Evolutionary conservation across 2,329 filamentous ascomycete genomes (phyloP).

Genomic region (Epichloe baconii): DNA sequence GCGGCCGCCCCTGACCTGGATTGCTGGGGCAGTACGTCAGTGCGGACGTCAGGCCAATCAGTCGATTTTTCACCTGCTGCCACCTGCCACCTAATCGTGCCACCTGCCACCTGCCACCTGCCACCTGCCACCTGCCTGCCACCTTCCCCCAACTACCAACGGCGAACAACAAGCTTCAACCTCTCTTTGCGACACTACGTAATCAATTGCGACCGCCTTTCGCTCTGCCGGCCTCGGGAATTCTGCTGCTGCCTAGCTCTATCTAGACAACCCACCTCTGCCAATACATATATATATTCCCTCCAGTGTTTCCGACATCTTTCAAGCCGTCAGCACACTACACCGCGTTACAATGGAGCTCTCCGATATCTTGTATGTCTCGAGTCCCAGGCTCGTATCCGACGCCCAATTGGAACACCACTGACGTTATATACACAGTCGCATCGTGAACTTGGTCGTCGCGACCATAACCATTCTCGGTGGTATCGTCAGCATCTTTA

Average conservation of each 20-base stretch:
- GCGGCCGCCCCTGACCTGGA: neutral
- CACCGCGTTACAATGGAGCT: conserved; percentile 57
- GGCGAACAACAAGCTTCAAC: neutral
- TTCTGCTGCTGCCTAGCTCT: conserved; percentile 4
- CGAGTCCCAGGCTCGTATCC: neutral
- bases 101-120: no score
- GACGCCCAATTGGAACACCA: conserved; percentile 6
- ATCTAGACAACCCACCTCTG: neutral
- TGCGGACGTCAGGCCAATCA: conserved; percentile 1
- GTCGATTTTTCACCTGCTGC: conserved; percentile 2
- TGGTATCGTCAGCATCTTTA: conserved; percentile 62
- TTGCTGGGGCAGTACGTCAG: conserved; percentile 2
- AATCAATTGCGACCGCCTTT: conserved; percentile 2
- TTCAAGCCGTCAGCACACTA: neutral
- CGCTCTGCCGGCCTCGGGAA: neutral
- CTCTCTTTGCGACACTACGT: conserved; percentile 3
- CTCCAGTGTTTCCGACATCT: neutral
- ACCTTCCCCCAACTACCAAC: neutral
- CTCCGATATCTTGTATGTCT: conserved; percentile 75
- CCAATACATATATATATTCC: neutral
- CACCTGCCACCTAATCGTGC: no score
- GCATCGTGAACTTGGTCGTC: conserved; percentile 83
- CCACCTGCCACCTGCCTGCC: neutral
- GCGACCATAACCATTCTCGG: conserved; percentile 80
- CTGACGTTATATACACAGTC: conserved; percentile 44